These are phyloP conservation scores for Nicotiana noctiflora DNA, from an alignment of 257 asterid species.

Conservation along the genomic window DNA sequence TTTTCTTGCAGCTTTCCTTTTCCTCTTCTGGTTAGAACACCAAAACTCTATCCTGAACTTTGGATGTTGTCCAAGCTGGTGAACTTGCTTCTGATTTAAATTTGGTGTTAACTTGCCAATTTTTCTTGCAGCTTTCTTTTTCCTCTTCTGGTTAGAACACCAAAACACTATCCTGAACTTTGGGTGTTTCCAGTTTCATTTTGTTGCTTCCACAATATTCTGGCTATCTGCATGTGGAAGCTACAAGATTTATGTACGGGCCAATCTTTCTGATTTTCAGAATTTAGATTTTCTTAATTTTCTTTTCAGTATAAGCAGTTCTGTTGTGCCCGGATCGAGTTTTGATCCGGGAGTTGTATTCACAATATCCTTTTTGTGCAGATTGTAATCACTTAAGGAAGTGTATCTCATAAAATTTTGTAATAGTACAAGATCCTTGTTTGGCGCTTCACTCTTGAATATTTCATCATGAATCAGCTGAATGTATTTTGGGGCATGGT, in stretches of 20 bases:
- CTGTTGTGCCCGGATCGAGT: constrained; percentile 30
- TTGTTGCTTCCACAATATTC: constrained; percentile 14
- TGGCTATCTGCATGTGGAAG: neutral
- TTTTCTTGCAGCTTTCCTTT: constrained; percentile 8
- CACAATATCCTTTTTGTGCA: constrained; percentile 60
- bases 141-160: neutral
- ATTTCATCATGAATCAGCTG: constrained; percentile 25
- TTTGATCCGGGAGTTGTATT: constrained; percentile 41
- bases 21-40: neutral
- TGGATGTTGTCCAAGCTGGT: constrained; percentile 11
- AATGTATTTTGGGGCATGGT: constrained; percentile 23
- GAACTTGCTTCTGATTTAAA: constrained; percentile 5
- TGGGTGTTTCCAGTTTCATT: constrained; percentile 15
- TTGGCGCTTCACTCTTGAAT: constrained; percentile 33
- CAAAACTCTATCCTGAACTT: neutral
- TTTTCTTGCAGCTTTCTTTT: constrained; percentile 8
- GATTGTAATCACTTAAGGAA: constrained; percentile 41
- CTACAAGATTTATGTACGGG: constrained; percentile 6
- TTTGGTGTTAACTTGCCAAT: neutral
- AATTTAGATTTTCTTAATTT: neutral
- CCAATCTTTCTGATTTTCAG: constrained; percentile 3
- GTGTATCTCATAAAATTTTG: constrained; percentile 34
- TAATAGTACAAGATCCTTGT: constrained; percentile 30
- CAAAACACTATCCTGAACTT: neutral
- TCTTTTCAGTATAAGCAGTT: neutral